Percentiles rank a stretch among this genome's conserved stretches.
phyloP scores from a whole-genome alignment of 208 protist genomes.

The Leishmania gerbilli region DNA sequence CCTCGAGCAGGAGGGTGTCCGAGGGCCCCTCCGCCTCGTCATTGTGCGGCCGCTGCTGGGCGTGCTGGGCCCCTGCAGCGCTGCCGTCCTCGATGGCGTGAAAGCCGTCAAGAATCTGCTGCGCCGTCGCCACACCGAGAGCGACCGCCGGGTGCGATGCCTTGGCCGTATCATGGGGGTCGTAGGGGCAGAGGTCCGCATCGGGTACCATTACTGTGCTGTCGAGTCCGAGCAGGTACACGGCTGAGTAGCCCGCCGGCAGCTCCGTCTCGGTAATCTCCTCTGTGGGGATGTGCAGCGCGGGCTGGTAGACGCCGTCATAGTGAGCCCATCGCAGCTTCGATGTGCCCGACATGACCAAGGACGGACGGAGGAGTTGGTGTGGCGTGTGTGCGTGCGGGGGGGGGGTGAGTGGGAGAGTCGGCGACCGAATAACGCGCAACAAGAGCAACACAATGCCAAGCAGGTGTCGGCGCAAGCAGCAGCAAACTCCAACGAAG shows the following conservation, averaged over 20 bases:
- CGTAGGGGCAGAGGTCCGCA: conserved; percentile 54
- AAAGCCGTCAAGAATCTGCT: conserved; percentile 50
- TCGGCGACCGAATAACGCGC: background rate
- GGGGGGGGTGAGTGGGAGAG: background rate
- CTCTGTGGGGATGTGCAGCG: conserved; percentile 45
- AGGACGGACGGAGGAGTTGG: background rate
- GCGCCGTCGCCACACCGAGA: conserved; percentile 55
- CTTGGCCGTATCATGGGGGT: conserved; percentile 50
- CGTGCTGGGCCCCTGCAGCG: background rate
- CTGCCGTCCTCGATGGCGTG: conserved; percentile 11
- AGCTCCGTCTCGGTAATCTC: conserved; percentile 42
- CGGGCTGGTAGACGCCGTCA: conserved; percentile 73
- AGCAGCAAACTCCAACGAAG: no score
- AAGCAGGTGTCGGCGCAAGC: no score
- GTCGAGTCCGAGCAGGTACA: conserved; percentile 79
- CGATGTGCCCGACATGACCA: conserved; percentile 17
- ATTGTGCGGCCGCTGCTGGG: background rate
- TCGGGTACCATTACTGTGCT: conserved; percentile 58
- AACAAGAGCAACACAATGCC: background rate
- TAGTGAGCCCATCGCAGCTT: conserved; percentile 79
- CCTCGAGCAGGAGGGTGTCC: background rate
- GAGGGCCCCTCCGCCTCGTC: background rate
- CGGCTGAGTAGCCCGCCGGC: conserved; percentile 47
- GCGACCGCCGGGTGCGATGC: conserved; percentile 51
- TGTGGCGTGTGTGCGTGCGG: background rate